Conservation (phyloP, 2,329 filamentous ascomycete genomes). For the Exophiala alcalophila region DNA sequence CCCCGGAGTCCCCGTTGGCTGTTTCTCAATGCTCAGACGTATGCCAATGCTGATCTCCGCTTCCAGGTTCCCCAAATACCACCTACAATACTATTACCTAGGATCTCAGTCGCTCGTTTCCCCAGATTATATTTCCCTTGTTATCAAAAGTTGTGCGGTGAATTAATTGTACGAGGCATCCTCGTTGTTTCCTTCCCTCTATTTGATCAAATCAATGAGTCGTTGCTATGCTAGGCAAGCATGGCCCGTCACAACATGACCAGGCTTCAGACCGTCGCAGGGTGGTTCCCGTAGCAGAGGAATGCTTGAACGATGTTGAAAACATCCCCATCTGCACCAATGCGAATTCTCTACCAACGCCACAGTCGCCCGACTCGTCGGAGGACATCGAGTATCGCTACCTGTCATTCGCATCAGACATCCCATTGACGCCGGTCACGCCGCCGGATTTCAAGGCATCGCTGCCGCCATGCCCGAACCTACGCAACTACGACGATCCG, state of each 20-base stretch:
- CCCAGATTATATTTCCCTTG: no score
- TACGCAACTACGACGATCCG: conserved; percentile 66
- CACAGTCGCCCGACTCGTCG: background rate
- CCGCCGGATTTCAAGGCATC: conserved; percentile 13
- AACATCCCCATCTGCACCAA: conserved; percentile 12
- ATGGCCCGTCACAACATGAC: conserved; percentile 6
- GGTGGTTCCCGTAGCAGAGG: conserved; percentile 7
- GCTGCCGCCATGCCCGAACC: conserved; percentile 51
- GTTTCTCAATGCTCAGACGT: no score
- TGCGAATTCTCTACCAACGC: background rate
- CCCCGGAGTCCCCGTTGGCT: no score
- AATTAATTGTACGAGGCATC: no score
- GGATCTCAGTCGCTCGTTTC: no score
- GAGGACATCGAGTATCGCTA: conserved; percentile 26
- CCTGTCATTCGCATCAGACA: conserved; percentile 26
- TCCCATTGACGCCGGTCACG: conserved; percentile 22
- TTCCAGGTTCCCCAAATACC: no score
- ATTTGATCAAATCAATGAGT: background rate
- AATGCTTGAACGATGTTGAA: background rate
- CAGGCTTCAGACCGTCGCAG: conserved; percentile 1
- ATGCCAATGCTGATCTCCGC: no score
- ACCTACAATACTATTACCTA: no score
- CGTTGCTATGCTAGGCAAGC: conserved; percentile 11
- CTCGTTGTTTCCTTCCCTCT: background rate
- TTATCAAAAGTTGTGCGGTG: no score